These are phyloP conservation scores for Leccinellum rugosiceps DNA, from an alignment of 768 basidiomycete species.

Conservation along the genomic window DNA sequence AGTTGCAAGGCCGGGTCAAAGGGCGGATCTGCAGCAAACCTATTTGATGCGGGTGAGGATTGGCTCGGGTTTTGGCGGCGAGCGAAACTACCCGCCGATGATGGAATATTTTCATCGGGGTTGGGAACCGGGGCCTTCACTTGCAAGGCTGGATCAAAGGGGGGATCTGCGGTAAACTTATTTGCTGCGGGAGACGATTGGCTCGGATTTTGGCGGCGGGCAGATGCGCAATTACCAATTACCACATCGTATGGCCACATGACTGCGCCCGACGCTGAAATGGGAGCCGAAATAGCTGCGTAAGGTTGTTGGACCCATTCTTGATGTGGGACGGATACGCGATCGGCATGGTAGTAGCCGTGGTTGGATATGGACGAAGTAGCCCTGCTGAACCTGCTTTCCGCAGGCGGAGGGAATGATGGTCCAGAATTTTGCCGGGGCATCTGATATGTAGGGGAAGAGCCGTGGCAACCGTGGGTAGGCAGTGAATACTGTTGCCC, in stretches of 20 bases:
- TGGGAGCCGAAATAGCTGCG: neutral
- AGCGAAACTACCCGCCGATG: neutral
- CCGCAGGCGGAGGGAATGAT: conserved; percentile 3
- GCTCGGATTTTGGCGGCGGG: neutral
- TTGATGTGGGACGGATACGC: neutral
- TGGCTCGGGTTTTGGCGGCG: neutral
- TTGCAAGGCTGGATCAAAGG: conserved; percentile 1
- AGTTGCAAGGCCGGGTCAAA: conserved; percentile 1
- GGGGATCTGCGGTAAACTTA: neutral
- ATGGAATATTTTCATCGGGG: conserved; percentile 1
- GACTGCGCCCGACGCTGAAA: neutral
- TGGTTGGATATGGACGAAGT: conserved; percentile 8
- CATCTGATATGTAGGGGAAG: neutral
- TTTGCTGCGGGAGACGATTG: conserved; percentile 1
- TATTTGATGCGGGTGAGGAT: neutral
- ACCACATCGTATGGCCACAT: neutral
- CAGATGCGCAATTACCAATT: neutral
- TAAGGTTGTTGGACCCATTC: conserved; percentile 1
- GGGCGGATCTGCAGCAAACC: neutral
- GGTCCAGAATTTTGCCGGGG: conserved; percentile 1
- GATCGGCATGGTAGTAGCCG: conserved; percentile 18
- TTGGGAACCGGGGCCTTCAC: neutral
- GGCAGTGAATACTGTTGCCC: neutral
- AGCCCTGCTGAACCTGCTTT: conserved; percentile 3
- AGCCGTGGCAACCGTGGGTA: neutral